Conservation (phyloP, 306 rosid species). For the Pyrus bretschneideri region DNA sequence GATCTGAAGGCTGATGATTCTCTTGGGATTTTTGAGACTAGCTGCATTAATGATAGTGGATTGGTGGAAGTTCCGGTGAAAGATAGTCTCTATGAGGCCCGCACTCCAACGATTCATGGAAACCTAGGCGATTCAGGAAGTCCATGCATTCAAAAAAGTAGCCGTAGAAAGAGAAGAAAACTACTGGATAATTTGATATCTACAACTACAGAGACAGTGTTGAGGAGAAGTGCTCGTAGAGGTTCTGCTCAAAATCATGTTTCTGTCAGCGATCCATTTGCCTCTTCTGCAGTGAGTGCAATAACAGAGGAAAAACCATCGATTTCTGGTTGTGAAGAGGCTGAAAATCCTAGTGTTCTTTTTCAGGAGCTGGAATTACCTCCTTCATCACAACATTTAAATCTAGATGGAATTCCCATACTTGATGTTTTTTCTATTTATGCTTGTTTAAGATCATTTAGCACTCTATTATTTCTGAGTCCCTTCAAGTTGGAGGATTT, state of each 20-base stretch:
- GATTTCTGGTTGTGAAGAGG: slow-evolving; percentile 29
- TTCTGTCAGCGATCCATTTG: slow-evolving; percentile 32
- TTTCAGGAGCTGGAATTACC: slow-evolving; percentile 62
- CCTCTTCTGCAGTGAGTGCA: slow-evolving; percentile 49
- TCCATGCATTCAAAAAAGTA: slow-evolving; percentile 32
- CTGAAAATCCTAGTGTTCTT: slow-evolving; percentile 35
- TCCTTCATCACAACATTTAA: slow-evolving; percentile 69
- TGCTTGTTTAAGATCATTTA: slow-evolving; percentile 80
- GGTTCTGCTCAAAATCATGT: slow-evolving; percentile 46
- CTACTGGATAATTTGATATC: slow-evolving; percentile 27
- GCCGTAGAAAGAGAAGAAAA: slow-evolving; percentile 61
- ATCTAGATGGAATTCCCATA: slow-evolving; percentile 61
- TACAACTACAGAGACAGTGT: slow-evolving; percentile 43
- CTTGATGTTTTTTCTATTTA: slow-evolving; percentile 84
- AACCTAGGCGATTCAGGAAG: slow-evolving; percentile 38
- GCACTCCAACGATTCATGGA: slow-evolving; percentile 28
- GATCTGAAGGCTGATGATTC: slow-evolving; percentile 26
- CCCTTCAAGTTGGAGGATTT: slow-evolving; percentile 93
- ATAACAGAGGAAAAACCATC: slow-evolving; percentile 50
- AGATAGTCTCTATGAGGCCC: slow-evolving; percentile 43
- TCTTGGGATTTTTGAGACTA: slow-evolving; percentile 19
- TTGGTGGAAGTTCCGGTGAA: slow-evolving; percentile 30
- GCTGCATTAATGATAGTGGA: slow-evolving; percentile 23
- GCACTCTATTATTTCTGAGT: slow-evolving; percentile 79
- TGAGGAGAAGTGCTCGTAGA: slow-evolving; percentile 95